A percentile compares a stretch with the other conserved stretches of the same genome.
phyloP scores from a whole-genome alignment of 2,329 filamentous ascomycete species.

The Chalara sp. region DNA sequence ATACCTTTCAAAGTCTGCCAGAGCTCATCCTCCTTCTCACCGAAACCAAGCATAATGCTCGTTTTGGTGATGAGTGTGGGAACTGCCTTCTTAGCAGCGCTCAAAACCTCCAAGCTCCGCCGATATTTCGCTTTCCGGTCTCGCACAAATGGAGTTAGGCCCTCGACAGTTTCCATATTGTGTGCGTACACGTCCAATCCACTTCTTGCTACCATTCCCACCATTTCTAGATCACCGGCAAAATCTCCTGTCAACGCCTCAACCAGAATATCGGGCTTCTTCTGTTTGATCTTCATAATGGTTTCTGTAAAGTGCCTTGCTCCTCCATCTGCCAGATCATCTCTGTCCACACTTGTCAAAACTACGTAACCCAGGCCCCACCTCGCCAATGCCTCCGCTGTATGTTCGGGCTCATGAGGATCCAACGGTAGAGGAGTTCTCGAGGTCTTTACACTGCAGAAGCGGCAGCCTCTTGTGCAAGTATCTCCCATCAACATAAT shows the following conservation, averaged over 20 bases:
- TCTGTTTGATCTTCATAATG: conserved; percentile 86
- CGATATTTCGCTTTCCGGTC: conserved; percentile 86
- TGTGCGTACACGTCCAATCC: conserved; percentile 95
- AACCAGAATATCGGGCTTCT: conserved; percentile 69
- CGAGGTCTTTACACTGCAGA: conserved; percentile 93
- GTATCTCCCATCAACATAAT: conserved; percentile 99
- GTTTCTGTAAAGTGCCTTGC: conserved; percentile 89
- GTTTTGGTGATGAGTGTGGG: conserved; percentile 92
- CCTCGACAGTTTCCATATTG: conserved; percentile 94
- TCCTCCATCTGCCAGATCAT: conserved; percentile 85
- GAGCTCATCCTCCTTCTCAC: conserved; percentile 84
- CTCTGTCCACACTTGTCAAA: conserved; percentile 85
- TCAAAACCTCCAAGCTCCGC: conserved; percentile 74
- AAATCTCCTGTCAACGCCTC: conserved; percentile 88
- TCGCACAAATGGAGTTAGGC: conserved; percentile 78
- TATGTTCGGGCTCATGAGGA: conserved; percentile 94
- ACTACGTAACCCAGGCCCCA: conserved; percentile 98
- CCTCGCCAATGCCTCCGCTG: conserved; percentile 81
- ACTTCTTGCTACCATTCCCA: conserved; percentile 72
- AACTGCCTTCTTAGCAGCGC: conserved; percentile 71
- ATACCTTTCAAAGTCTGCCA: conserved; percentile 67
- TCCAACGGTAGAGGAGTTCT: conserved; percentile 73
- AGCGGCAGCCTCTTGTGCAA: conserved; percentile 91
- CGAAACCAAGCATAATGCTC: conserved; percentile 91
- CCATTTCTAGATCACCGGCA: conserved; percentile 79